phyloP scores from a whole-genome alignment of 257 asterid species.

The Solanum etuberosum region DNA sequence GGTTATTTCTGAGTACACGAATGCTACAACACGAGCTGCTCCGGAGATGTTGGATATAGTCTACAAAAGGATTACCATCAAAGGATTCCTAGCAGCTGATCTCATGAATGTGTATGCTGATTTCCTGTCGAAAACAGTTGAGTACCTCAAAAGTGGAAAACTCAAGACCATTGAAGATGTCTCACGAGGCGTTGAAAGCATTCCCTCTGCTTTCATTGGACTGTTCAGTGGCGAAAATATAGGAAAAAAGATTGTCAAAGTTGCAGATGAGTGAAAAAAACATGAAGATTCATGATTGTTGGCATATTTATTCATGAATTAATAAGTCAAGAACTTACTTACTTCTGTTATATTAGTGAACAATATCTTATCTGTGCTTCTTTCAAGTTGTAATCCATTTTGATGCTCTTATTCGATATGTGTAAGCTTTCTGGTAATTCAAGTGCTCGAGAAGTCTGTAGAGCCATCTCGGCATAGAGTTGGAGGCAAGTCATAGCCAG shows the following conservation, averaged over 20 bases:
- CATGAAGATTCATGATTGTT: not conserved
- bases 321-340: not conserved
- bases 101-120: conserved; percentile 21
- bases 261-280: conserved; percentile 17
- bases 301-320: not conserved
- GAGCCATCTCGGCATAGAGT: not conserved
- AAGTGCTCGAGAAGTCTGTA: not conserved
- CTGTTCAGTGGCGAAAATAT: conserved; percentile 44
- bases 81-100: conserved; percentile 55
- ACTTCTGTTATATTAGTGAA: not conserved
- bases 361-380: not conserved
- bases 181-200: conserved; percentile 41
- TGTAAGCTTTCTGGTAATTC: not conserved
- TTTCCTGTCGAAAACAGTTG: conserved; percentile 31
- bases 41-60: conserved; percentile 42
- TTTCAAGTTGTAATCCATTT: not conserved
- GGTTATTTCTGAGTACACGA: conserved; percentile 55
- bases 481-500: not conserved
- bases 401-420: not conserved
- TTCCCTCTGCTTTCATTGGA: conserved; percentile 42
- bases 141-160: conserved; percentile 26
- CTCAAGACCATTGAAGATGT: conserved; percentile 42
- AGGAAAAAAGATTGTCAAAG: conserved; percentile 45
- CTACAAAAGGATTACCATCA: conserved; percentile 49
- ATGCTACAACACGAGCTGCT: conserved; percentile 12